phyloP scores from a whole-genome alignment of 768 basidiomycete genomes.

The Mycena rebaudengoi region DNA sequence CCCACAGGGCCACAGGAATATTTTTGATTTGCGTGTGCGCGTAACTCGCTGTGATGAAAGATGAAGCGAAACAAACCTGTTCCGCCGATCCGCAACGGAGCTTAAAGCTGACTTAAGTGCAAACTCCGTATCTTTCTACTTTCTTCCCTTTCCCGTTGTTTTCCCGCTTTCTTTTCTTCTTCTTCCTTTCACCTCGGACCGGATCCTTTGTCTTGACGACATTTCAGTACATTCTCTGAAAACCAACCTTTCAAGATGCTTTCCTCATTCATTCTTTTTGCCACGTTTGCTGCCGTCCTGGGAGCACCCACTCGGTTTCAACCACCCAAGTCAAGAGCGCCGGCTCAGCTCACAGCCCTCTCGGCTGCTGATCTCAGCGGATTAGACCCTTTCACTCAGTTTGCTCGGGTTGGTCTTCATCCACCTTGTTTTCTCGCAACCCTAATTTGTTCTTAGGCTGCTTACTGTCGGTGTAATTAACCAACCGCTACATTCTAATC shows the following conservation, averaged over 20 bases:
- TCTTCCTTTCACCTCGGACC: not conserved
- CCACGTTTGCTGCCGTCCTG: conserved; percentile 12
- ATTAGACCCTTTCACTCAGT: conserved; percentile 36
- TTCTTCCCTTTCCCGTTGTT: not conserved
- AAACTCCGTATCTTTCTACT: not conserved
- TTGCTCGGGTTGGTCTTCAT: conserved; percentile 31
- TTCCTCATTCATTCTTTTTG: conserved; percentile 17
- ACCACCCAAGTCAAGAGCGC: not conserved
- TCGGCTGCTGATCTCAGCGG: not conserved
- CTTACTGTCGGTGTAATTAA: conserved; percentile 33
- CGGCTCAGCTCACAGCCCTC: conserved; percentile 1
- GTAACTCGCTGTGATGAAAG: too few species aligned
- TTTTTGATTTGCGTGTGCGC: too few species aligned
- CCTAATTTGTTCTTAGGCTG: conserved; percentile 25
- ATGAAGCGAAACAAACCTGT: too few species aligned
- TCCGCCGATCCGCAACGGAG: too few species aligned
- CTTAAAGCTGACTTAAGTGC: too few species aligned
- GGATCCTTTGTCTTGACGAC: conserved; percentile 22
- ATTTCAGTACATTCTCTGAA: conserved; percentile 5
- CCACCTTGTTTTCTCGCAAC: not conserved
- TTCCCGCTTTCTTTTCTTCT: not conserved
- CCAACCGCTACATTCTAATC: not conserved
- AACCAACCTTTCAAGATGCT: conserved; percentile 9
- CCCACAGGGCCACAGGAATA: too few species aligned
- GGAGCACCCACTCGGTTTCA: conserved; percentile 3